Percentiles rank a stretch among this genome's conserved stretches.
Conservation (phyloP, 2,329 filamentous ascomycete genomes). For the Cercospora citrullina region DNA sequence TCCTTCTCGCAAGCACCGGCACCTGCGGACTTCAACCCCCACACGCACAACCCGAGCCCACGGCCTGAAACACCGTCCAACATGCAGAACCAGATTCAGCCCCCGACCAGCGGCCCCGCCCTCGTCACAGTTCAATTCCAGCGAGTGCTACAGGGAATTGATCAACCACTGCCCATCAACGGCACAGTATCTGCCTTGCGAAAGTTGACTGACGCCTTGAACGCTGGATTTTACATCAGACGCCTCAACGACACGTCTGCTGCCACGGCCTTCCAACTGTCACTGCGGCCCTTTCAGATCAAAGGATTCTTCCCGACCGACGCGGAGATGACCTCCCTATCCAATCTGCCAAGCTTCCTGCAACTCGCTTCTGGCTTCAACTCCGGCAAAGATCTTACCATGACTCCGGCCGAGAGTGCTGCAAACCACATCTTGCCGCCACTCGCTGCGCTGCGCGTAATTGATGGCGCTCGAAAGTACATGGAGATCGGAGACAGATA, state of each 20-base stretch:
- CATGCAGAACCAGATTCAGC: background rate
- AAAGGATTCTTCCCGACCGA: background rate
- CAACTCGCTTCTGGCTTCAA: slow-evolving; percentile 3
- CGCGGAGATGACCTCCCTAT: slow-evolving; percentile 6
- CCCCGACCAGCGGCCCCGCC: background rate
- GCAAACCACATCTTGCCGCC: background rate
- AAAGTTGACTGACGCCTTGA: background rate
- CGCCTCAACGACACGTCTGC: background rate
- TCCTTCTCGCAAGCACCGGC: background rate
- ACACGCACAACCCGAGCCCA: background rate
- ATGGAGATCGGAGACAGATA: background rate
- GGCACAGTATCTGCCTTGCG: background rate
- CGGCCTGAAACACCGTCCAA: background rate
- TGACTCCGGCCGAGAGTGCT: background rate
- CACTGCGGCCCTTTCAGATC: background rate
- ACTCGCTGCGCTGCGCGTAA: background rate
- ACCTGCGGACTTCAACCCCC: background rate
- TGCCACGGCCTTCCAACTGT: background rate
- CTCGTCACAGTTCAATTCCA: background rate
- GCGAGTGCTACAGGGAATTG: background rate
- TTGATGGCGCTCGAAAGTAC: slow-evolving; percentile 3
- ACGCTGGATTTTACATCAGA: background rate
- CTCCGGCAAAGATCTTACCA: background rate
- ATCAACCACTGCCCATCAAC: background rate
- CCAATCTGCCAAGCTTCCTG: background rate